Evolutionary conservation across 139 green algal species (phyloP).

Genomic region (Monoraphidium neglectum): DNA sequence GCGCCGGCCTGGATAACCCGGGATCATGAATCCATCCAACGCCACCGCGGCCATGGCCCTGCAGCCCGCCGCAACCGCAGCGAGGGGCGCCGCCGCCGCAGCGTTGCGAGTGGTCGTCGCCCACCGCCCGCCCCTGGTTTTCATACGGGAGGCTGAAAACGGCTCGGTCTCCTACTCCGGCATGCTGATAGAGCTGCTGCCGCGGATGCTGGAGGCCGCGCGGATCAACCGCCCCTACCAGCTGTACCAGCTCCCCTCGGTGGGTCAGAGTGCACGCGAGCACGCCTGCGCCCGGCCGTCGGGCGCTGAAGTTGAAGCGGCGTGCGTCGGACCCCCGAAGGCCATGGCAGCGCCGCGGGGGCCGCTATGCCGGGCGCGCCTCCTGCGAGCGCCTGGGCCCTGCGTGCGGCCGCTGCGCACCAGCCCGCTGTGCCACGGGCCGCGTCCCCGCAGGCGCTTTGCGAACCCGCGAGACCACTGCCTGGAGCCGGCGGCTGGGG

Average conservation of each 20-base stretch:
- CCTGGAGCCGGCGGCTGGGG: background rate
- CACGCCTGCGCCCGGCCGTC: too few relatives aligned
- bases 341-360: too few relatives aligned
- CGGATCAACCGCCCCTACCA: background rate
- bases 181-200: slow-evolving; percentile 26
- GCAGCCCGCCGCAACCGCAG: too few relatives aligned
- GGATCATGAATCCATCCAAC: too few relatives aligned
- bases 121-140: slow-evolving; percentile 10
- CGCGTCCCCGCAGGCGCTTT: background rate
- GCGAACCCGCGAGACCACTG: background rate
- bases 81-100: too few relatives aligned
- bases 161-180: slow-evolving; percentile 8
- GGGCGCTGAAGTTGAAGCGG: too few relatives aligned
- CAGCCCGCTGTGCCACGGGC: background rate
- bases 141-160: background rate
- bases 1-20: too few relatives aligned
- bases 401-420: background rate
- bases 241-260: background rate
- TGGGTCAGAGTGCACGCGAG: background rate
- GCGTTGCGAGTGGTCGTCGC: background rate
- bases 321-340: too few relatives aligned
- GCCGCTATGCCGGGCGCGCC: background rate
- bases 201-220: background rate
- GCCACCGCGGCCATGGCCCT: too few relatives aligned
- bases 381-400: background rate